Percentiles rank a stretch among this genome's conserved stretches.
Conservation (phyloP, 2,329 filamentous ascomycete genomes). For the Dothistroma pini region DNA sequence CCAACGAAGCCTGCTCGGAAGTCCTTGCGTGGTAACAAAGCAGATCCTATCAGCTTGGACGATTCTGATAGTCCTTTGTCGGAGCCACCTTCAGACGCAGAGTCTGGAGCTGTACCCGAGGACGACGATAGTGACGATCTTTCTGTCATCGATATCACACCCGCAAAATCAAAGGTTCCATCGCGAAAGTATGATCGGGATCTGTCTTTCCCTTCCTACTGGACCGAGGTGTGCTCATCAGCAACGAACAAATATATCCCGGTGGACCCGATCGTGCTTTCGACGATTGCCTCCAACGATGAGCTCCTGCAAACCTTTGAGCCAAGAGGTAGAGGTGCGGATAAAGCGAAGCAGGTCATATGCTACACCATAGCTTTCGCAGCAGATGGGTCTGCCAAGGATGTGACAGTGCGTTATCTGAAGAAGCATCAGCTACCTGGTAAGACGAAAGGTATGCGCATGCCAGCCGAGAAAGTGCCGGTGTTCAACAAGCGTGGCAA, state of each 20-base stretch:
- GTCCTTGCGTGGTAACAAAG: slow-evolving; percentile 31
- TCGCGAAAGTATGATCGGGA: slow-evolving; percentile 65
- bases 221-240: slow-evolving; percentile 85
- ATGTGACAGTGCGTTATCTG: slow-evolving; percentile 83
- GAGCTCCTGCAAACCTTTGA: slow-evolving; percentile 74
- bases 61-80: slow-evolving; percentile 48
- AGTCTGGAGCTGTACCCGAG: slow-evolving; percentile 24
- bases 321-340: slow-evolving; percentile 75
- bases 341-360: slow-evolving; percentile 83
- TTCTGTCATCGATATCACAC: slow-evolving; percentile 56
- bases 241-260: slow-evolving; percentile 74
- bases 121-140: slow-evolving; percentile 55
- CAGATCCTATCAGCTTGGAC: slow-evolving; percentile 44
- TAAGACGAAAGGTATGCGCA: slow-evolving; percentile 79
- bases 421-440: slow-evolving; percentile 78
- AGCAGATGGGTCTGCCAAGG: slow-evolving; percentile 30
- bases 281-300: slow-evolving; percentile 66
- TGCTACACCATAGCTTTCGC: slow-evolving; percentile 84
- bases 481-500: slow-evolving; percentile 75
- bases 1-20: slow-evolving; percentile 23
- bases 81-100: slow-evolving; percentile 39
- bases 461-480: slow-evolving; percentile 75
- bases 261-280: slow-evolving; percentile 69
- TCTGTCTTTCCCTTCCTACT: slow-evolving; percentile 82
- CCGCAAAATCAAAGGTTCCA: slow-evolving; percentile 41